These are phyloP conservation scores for Corchorus capsularis DNA, from an alignment of 345 rosid genomes.

Conservation along the genomic window DNA sequence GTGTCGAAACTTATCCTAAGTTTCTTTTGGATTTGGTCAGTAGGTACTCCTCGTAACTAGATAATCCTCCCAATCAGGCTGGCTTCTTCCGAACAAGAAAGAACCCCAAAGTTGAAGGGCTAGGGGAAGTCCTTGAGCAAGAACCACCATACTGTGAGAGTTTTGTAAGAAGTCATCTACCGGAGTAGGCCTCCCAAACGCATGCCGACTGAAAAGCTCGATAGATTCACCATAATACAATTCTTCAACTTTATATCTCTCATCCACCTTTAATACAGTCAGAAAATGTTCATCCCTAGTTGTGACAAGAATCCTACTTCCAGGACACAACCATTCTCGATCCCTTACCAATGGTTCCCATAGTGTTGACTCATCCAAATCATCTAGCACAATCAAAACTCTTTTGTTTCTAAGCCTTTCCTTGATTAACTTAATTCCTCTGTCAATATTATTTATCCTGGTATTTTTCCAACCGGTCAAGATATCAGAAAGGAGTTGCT, in stretches of 20 bases:
- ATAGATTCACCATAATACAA: background rate
- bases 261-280: background rate
- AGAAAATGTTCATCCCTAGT: slow-evolving; percentile 4
- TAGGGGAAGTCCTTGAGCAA: background rate
- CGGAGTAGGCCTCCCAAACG: background rate
- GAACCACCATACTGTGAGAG: background rate
- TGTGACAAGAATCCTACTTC: too few relatives aligned
- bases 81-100: background rate
- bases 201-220: background rate
- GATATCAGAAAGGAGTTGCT: too few relatives aligned
- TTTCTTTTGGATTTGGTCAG: background rate
- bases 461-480: too few relatives aligned
- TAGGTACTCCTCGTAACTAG: background rate
- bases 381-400: too few relatives aligned
- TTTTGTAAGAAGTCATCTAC: slow-evolving; percentile 7
- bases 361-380: too few relatives aligned
- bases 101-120: slow-evolving; percentile 17
- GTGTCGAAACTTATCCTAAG: slow-evolving; percentile 15
- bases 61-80: slow-evolving; percentile 7
- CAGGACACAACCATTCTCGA: too few relatives aligned
- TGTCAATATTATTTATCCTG: too few relatives aligned
- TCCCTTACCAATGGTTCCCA: too few relatives aligned
- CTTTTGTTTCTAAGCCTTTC: too few relatives aligned
- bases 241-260: background rate
- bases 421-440: too few relatives aligned